Evolutionary conservation across 768 basidiomycete species (phyloP).

Genomic region (Crepidotus variabilis): DNA sequence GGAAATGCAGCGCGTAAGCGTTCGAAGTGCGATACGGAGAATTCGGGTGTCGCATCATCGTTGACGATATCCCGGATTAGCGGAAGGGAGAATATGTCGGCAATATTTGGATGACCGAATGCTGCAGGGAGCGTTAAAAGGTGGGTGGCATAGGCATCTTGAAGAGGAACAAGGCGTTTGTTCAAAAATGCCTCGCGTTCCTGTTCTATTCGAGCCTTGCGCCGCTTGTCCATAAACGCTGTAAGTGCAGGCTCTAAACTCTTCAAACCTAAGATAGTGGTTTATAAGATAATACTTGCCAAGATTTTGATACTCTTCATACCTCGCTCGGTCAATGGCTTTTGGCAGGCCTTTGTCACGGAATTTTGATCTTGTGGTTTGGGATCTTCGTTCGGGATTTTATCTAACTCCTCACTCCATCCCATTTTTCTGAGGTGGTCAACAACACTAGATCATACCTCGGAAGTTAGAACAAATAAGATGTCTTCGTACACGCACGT

Average conservation of each 20-base stretch:
- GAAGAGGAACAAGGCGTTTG: background rate
- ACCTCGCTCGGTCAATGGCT: background rate
- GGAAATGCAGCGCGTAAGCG: background rate
- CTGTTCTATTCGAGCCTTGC: background rate
- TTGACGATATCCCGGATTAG: background rate
- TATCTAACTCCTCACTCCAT: conserved; percentile 6
- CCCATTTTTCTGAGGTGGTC: conserved; percentile 5
- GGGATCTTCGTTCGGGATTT: background rate
- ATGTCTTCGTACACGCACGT: background rate
- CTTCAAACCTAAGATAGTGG: background rate
- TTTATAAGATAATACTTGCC: background rate
- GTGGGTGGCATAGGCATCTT: background rate
- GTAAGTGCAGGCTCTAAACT: background rate
- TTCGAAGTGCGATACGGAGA: background rate
- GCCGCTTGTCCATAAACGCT: background rate
- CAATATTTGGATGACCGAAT: background rate
- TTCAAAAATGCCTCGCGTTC: background rate
- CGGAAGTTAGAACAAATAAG: background rate
- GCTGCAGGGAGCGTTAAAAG: background rate
- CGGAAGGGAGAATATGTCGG: background rate
- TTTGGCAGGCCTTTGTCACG: background rate
- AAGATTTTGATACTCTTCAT: background rate
- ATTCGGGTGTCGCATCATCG: background rate
- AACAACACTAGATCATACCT: background rate
- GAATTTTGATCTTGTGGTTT: background rate